A percentile compares a stretch with the other conserved stretches of the same genome.
phyloP scores from a whole-genome alignment of 2,329 filamentous ascomycete genomes.

The Fusarium succisae region DNA sequence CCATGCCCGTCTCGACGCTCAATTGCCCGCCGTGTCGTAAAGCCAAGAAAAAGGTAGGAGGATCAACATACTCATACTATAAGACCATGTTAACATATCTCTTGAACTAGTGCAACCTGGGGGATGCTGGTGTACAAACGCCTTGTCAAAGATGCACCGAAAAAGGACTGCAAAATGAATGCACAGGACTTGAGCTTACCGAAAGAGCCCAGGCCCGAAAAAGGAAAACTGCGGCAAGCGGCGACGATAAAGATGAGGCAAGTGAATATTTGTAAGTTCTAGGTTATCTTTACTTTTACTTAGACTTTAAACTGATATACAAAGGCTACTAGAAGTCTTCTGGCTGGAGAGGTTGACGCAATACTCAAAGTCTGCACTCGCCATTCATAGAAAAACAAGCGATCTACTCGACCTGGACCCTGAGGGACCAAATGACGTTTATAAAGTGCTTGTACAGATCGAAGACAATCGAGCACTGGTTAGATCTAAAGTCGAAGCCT shows the following conservation, averaged over 20 bases:
- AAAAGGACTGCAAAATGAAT: neutral
- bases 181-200: neutral
- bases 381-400: fast-evolving
- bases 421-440: fast-evolving
- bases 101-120: neutral
- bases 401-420: fast-evolving
- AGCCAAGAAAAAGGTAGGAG: neutral
- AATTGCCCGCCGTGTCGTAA: neutral
- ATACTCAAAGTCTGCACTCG: neutral
- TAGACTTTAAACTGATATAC: fast-evolving
- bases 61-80: neutral
- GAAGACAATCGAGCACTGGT: neutral
- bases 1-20: neutral
- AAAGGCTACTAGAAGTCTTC: neutral
- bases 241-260: fast-evolving
- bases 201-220: neutral
- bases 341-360: neutral
- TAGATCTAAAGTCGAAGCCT: fast-evolving
- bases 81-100: neutral
- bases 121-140: fast-evolving
- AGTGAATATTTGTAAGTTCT: neutral
- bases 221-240: neutral
- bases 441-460: fast-evolving
- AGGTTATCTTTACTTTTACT: neutral
- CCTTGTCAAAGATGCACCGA: neutral